These are phyloP conservation scores for Aspergillus pseudoterreus DNA, from an alignment of 2,329 filamentous ascomycete genomes.

Conservation along the genomic window DNA sequence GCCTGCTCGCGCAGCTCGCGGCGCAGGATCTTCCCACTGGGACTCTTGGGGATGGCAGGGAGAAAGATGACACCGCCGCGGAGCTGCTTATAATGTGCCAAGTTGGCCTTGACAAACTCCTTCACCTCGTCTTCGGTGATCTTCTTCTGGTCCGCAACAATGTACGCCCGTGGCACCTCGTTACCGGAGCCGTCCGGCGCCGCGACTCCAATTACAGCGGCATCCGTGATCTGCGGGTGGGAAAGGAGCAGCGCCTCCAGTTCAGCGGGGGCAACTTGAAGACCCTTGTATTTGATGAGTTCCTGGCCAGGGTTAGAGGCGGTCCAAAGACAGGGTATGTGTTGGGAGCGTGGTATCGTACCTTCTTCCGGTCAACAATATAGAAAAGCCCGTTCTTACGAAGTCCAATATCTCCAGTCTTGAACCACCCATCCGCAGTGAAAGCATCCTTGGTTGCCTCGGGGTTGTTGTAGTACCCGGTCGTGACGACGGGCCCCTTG, in stretches of 20 bases:
- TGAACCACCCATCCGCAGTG: slow-evolving; percentile 49
- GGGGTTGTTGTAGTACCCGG: slow-evolving; percentile 49
- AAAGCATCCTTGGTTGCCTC: slow-evolving; percentile 46
- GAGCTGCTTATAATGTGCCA: slow-evolving; percentile 45
- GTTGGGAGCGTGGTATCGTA: neutral
- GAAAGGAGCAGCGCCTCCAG: slow-evolving; percentile 43
- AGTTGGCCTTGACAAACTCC: slow-evolving; percentile 30
- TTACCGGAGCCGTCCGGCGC: slow-evolving; percentile 24
- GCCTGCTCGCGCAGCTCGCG: slow-evolving; percentile 41
- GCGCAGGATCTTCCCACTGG: slow-evolving; percentile 36
- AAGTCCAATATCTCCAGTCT: slow-evolving; percentile 52
- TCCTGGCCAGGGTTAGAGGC: slow-evolving; percentile 17
- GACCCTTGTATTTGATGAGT: slow-evolving; percentile 50
- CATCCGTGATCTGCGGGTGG: slow-evolving; percentile 42
- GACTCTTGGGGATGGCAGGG: slow-evolving; percentile 31
- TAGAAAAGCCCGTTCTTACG: slow-evolving; percentile 46
- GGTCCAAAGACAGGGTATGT: neutral
- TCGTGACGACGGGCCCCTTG: slow-evolving; percentile 49
- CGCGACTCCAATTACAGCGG: slow-evolving; percentile 42
- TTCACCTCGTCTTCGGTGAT: slow-evolving; percentile 38
- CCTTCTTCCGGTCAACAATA: slow-evolving; percentile 48
- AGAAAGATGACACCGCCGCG: slow-evolving; percentile 41
- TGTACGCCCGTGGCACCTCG: slow-evolving; percentile 42
- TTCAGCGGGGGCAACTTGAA: slow-evolving; percentile 32
- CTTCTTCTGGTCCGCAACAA: slow-evolving; percentile 30